Evolutionary conservation across 2,329 filamentous ascomycete species (phyloP), one percentile per base, ranked within the genome.

Genomic region (Aspergillus spinulosporus): DNA sequence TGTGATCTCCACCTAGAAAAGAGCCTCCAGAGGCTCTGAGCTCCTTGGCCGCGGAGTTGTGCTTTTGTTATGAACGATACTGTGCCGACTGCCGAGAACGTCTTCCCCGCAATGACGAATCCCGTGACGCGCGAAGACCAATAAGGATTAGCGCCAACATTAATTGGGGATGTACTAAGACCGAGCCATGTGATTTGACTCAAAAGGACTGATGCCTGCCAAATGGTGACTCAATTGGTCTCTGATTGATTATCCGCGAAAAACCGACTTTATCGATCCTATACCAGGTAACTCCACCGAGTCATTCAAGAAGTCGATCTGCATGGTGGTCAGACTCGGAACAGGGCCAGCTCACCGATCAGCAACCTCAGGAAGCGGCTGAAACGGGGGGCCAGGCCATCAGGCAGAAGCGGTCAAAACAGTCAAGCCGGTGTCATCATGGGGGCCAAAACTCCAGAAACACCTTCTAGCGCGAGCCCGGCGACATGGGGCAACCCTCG

Each of bases 401-500:
- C 28, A 62, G 57, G 56, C 62, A 59, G 61, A 54, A 63, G 63
- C 63, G 63, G 63, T 65, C 61, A 62, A 54, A 63, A 62, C 62
- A 61, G 63, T 65, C 61, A 62, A 62, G 34, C 54, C 52, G 37
- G 32, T 45, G 32, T 49, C 45, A 40, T 45, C 15, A 48, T 46
- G 55, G 55, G 55, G 55, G 31, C 54, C 28, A 57, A 56, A 52
- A 31, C 44, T 47, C 14, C 28, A 45, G 43, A 29, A n/a, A 11
- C 29, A 8, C 9, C 39, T 40, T 54, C 26, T 46, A 51, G 42
- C 29, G 42, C n/a, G 21, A 32, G 36, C 36, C 36, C 26, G 26
- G 46, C 47, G 4, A 14, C 8, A 40, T 36, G 45, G 53, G 47
- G 47, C 47, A 50, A 9, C 5, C 8, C 9, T 8, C 21, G 37